Evolutionary conservation across 768 basidiomycete species (phyloP).

Genomic region (Plicaturopsis crispa): DNA sequence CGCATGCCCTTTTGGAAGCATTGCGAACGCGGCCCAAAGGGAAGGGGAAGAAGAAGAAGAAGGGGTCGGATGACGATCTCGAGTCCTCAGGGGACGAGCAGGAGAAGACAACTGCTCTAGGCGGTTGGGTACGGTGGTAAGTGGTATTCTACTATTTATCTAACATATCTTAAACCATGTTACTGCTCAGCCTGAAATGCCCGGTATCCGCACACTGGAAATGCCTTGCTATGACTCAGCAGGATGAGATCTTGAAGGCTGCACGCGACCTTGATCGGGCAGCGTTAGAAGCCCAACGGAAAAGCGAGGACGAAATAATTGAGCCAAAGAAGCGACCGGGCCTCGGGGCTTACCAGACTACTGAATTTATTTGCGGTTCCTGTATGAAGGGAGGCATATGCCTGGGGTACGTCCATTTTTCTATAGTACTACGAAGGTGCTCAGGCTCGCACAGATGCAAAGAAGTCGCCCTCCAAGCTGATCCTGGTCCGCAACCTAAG

Average conservation of each 20-base stretch:
- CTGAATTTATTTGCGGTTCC: constrained; percentile 71
- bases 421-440: too few relatives aligned
- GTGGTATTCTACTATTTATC: constrained; percentile 13
- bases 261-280: constrained; percentile 43
- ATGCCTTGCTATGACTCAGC: constrained; percentile 58
- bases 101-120: constrained; percentile 40
- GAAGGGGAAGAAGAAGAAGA: constrained; percentile 30
- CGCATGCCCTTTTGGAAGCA: constrained; percentile 41
- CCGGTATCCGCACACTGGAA: constrained; percentile 73
- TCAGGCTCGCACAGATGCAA: too few relatives aligned
- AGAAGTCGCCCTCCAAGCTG: constrained; percentile 45
- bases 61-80: constrained; percentile 36
- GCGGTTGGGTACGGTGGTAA: constrained; percentile 85
- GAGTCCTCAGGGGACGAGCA: constrained; percentile 50
- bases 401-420: too few relatives aligned
- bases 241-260: constrained; percentile 68
- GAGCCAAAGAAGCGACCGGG: constrained; percentile 36
- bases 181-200: constrained; percentile 54
- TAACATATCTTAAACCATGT: constrained; percentile 8
- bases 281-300: constrained; percentile 2
- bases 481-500: constrained; percentile 20
- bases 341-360: constrained; percentile 49
- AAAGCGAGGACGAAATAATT: constrained; percentile 5
- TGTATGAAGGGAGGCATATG: constrained; percentile 76
- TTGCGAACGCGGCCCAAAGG: constrained; percentile 30